These are phyloP conservation scores for Diaporthe citrichinensis DNA, from an alignment of 2,329 filamentous ascomycete genomes.

Conservation along the genomic window DNA sequence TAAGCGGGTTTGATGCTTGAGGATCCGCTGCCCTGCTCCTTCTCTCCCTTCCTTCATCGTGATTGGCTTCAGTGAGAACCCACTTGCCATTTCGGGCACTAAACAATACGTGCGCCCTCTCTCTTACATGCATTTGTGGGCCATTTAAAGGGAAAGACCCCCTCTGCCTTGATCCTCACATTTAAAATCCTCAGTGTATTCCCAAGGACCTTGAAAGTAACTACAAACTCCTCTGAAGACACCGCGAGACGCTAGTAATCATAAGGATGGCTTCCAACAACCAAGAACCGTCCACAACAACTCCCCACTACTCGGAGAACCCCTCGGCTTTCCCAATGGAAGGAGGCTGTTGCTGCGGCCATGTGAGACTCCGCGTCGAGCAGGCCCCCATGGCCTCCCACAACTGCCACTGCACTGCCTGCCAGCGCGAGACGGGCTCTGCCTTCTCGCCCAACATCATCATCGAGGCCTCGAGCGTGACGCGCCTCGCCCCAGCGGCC, in stretches of 20 bases:
- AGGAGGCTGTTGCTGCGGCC: constrained; percentile 76
- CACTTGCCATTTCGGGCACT: constrained; percentile 22
- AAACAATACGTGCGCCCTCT: constrained; percentile 11
- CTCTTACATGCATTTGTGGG: constrained; percentile 27
- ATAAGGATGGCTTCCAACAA: constrained; percentile 1
- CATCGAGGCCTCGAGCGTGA: constrained; percentile 56
- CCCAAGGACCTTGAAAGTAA: neutral
- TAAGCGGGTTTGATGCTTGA: neutral
- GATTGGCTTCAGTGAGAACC: constrained; percentile 2
- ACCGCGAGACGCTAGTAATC: neutral
- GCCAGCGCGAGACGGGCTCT: constrained; percentile 61
- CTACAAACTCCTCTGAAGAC: neutral
- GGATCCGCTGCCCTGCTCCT: neutral
- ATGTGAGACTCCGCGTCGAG: constrained; percentile 75
- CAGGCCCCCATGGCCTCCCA: constrained; percentile 64
- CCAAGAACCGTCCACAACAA: neutral
- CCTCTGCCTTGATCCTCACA: neutral
- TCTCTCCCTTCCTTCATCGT: neutral
- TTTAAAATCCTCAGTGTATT: neutral
- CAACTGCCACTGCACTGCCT: constrained; percentile 63
- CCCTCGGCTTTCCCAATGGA: constrained; percentile 45
- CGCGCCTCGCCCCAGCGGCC: constrained; percentile 48
- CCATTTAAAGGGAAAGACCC: neutral
- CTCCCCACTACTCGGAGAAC: constrained; percentile 38
- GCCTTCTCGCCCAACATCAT: constrained; percentile 57